Evolutionary conservation across 306 rosid genomes (phyloP), one percentile per base, ranked within the genome.

Genomic region (Quillaja saponaria): DNA sequence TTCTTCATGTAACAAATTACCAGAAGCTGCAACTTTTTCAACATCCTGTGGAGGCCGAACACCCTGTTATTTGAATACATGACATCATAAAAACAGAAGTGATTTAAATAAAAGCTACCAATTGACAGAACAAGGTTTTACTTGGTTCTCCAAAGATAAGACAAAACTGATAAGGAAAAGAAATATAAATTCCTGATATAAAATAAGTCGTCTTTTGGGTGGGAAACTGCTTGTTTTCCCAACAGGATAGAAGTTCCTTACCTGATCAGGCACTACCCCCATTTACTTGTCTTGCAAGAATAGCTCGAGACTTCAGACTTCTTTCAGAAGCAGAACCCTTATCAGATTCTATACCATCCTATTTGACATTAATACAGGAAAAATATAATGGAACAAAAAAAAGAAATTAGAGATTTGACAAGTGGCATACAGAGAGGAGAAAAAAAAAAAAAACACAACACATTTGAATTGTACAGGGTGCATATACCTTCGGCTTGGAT

Each of bases 241-340:
- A 48, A 55, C 72, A 63, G 17, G 46, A 48, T 37, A 61, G 28
- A 55, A n/a, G 46, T 62, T 56, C 61, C 82, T 66, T 53, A 92
- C 96, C 96, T 79, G 86, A 54, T 92, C 99, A 62, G 84, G 37
- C 75, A 83, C 76, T 17, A 86, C 80, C 39, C 39, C 99, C 99
- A 63, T 92, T 92, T 69, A 75, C 80, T 74, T 76, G 94, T 81
- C 99, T 86, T n/a, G 87, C 87, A 74, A 92, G 76, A 73, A 92
- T 41, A 55, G 76, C 83, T 37, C 94, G 80, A 56, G 87, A 64
- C 70, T 91, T 91, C 65, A 74, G 55, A 74, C 80, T 81, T 84
- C 95, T 84, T 77, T 91, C 95, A 14, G 98, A 86, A 28, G 90
- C 40, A 42, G 95, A 61, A 8, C 79, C 96, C 73, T 86, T 92